Percentiles rank a stretch among this genome's conserved stretches.
phyloP scores from a whole-genome alignment of 768 basidiomycete genomes.

The Neoboletus brunneissimus region DNA sequence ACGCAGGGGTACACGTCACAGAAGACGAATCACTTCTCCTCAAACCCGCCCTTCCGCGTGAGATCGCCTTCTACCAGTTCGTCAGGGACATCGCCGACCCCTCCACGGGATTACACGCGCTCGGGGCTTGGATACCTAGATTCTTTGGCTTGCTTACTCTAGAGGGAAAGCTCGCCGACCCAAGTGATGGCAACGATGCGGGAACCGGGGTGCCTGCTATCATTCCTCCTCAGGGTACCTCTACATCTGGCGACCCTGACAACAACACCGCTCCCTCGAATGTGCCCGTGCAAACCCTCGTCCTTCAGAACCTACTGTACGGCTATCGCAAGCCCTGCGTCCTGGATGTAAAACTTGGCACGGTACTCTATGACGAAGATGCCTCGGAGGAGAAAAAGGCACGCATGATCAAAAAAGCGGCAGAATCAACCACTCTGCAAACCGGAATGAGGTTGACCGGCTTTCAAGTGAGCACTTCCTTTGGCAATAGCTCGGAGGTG shows the following conservation, averaged over 20 bases:
- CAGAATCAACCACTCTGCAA: slow-evolving; percentile 65
- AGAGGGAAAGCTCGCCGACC: slow-evolving; percentile 44
- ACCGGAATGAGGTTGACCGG: slow-evolving; percentile 85
- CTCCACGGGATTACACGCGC: slow-evolving; percentile 14
- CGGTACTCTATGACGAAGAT: slow-evolving; percentile 72
- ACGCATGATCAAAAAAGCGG: slow-evolving; percentile 73
- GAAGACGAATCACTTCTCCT: slow-evolving; percentile 78
- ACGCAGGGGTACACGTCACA: slow-evolving; percentile 65
- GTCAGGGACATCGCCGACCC: slow-evolving; percentile 36
- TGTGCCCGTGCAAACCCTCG: slow-evolving; percentile 56
- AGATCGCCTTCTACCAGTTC: slow-evolving; percentile 69
- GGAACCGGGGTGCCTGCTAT: slow-evolving; percentile 16
- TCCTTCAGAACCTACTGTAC: slow-evolving; percentile 80
- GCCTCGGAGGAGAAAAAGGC: slow-evolving; percentile 69
- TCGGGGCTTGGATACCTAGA: slow-evolving; percentile 63
- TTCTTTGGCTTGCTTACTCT: slow-evolving; percentile 80
- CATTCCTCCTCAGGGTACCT: slow-evolving; percentile 44
- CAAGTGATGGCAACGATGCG: slow-evolving; percentile 3
- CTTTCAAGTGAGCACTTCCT: slow-evolving; percentile 71
- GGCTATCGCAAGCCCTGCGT: slow-evolving; percentile 79
- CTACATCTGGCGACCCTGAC: not conserved
- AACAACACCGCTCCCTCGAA: not conserved
- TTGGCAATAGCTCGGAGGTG: not conserved
- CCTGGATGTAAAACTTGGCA: slow-evolving; percentile 92
- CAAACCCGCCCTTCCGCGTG: slow-evolving; percentile 66